These are phyloP conservation scores for Coriaria nepalensis DNA, from an alignment of 306 rosid genomes.

Conservation along the genomic window DNA sequence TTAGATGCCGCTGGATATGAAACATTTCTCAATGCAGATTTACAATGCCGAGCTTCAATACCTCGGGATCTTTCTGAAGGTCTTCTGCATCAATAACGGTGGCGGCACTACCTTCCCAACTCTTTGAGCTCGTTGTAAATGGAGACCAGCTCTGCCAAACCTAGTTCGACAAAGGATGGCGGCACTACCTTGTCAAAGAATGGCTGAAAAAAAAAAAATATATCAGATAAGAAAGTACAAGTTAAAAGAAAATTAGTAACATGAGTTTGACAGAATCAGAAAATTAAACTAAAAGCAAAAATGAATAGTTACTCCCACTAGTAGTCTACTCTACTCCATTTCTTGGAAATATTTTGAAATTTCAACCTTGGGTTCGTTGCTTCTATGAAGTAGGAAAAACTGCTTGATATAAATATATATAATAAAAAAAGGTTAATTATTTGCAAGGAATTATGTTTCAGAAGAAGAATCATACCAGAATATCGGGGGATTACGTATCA, in stretches of 20 bases:
- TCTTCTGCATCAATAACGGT: conserved; percentile 59
- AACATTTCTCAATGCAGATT: not conserved
- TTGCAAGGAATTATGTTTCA: no score
- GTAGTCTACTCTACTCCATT: no score
- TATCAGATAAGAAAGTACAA: conserved; percentile 1
- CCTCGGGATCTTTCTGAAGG: conserved; percentile 63
- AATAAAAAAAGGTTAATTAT: no score
- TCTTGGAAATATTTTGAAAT: no score
- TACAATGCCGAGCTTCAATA: conserved; percentile 11
- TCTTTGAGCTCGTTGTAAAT: conserved; percentile 53
- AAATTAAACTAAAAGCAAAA: no score
- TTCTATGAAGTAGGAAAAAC: no score
- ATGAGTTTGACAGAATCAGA: no score
- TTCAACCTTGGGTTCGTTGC: no score
- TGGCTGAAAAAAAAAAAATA: no score
- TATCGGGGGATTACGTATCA: conserved; percentile 73
- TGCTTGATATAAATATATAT: no score
- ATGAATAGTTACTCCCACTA: no score
- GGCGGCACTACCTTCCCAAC: conserved; percentile 50
- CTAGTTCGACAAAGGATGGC: conserved; percentile 56
- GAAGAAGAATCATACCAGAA: conserved; percentile 34
- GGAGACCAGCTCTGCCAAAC: conserved; percentile 51
- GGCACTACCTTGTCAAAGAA: conserved; percentile 65
- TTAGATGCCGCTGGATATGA: conserved; percentile 1
- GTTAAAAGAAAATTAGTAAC: no score